These are phyloP conservation scores for Cnidoscolus chayamansa DNA, from an alignment of 441 rosid genomes.

Conservation along the genomic window DNA sequence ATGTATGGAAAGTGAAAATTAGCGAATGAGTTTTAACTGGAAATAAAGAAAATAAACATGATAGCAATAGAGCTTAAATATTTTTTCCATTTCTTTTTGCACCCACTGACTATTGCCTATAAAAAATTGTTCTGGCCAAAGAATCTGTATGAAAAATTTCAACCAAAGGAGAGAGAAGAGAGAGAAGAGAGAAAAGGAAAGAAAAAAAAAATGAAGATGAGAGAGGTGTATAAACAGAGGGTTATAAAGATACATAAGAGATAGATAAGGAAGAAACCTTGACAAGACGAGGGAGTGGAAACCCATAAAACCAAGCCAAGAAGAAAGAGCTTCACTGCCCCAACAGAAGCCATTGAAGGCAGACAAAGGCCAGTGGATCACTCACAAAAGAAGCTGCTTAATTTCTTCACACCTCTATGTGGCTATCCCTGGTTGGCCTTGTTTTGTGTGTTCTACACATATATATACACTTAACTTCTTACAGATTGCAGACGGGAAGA, in stretches of 20 bases:
- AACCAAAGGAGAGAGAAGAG: neutral
- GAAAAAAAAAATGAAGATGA: neutral
- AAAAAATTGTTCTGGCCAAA: neutral
- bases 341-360: slow-evolving; percentile 54
- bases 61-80: too few species aligned
- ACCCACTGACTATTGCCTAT: neutral
- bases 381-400: slow-evolving; percentile 25
- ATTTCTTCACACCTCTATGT: slow-evolving; percentile 34
- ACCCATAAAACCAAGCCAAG: slow-evolving; percentile 28
- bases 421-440: slow-evolving; percentile 69
- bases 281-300: slow-evolving; percentile 39
- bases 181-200: neutral
- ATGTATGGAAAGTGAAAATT: too few species aligned
- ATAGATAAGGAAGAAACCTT: slow-evolving; percentile 37
- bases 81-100: neutral
- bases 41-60: neutral
- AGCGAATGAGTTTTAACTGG: too few species aligned
- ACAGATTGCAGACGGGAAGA: neutral
- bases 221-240: too few species aligned
- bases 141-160: neutral
- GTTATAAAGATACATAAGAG: neutral
- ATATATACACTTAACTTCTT: neutral
- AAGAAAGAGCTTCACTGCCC: slow-evolving; percentile 23
- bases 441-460: slow-evolving; percentile 37
- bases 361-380: slow-evolving; percentile 9